These are phyloP conservation scores for Pleurostoma richardsiae DNA, from an alignment of 2,329 filamentous ascomycete genomes.

Conservation along the genomic window DNA sequence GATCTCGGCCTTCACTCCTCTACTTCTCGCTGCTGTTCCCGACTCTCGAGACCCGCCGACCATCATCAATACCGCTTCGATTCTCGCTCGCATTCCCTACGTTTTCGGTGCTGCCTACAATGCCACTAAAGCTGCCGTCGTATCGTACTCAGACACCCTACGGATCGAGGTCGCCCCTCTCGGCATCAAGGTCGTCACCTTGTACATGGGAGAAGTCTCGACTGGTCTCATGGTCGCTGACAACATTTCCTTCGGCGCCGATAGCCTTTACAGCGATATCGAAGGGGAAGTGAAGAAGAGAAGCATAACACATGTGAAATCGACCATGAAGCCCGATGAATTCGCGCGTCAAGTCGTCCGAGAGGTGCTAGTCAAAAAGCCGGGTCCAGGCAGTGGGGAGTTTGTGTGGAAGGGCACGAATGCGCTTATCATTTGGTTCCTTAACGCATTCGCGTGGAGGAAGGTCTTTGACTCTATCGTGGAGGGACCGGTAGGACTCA, in stretches of 20 bases:
- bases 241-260: neutral
- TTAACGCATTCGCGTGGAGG: neutral
- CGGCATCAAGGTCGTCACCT: neutral
- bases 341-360: neutral
- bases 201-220: neutral
- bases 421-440: neutral
- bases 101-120: conserved; percentile 1
- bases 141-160: conserved; percentile 3
- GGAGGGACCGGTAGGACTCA: neutral
- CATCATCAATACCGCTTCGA: neutral
- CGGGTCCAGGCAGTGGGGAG: neutral
- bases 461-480: neutral
- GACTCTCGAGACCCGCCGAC: neutral
- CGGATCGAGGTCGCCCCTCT: neutral
- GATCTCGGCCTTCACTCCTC: conserved; percentile 1
- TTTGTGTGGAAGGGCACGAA: neutral
- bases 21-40: conserved; percentile 1
- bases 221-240: neutral
- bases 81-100: neutral
- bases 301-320: neutral
- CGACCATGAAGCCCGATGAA: neutral
- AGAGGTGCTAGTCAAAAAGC: neutral
- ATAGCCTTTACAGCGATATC: neutral
- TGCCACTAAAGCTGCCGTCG: conserved; percentile 3
- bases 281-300: neutral